A percentile compares a stretch with the other conserved stretches of the same genome.
These are phyloP conservation scores for Cladosporium sp. DNA, from an alignment of 2,329 filamentous ascomycete genomes.

Conservation along the genomic window DNA sequence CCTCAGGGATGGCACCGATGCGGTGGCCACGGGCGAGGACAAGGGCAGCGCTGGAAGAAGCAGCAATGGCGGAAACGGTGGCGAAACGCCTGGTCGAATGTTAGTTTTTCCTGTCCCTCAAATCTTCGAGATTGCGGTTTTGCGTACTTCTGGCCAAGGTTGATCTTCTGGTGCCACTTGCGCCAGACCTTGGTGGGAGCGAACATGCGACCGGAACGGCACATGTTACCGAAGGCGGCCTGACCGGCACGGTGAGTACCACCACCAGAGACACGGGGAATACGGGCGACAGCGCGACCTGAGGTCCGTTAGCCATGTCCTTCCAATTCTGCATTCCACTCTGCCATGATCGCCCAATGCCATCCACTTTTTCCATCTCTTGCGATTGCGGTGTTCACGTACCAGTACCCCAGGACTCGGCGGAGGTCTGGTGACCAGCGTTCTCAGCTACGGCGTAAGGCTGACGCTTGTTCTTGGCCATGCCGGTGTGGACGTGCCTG, in stretches of 20 bases:
- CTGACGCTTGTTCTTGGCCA: slow-evolving; percentile 99
- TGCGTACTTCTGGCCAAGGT: slow-evolving; percentile 83
- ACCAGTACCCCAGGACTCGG: slow-evolving; percentile 99
- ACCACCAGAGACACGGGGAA: slow-evolving; percentile 99
- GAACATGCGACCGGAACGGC: slow-evolving; percentile 99
- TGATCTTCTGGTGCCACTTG: slow-evolving; percentile 99
- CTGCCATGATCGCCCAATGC: slow-evolving; percentile 11
- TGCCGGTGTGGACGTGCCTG: slow-evolving; percentile 86
- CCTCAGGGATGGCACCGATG: slow-evolving; percentile 88
- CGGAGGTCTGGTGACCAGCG: slow-evolving; percentile 99
- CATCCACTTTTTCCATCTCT: slow-evolving; percentile 18
- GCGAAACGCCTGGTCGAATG: slow-evolving; percentile 68
- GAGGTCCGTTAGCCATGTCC: slow-evolving; percentile 27
- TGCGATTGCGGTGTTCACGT: slow-evolving; percentile 31
- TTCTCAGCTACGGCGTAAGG: slow-evolving; percentile 99
- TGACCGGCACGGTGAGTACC: slow-evolving; percentile 99
- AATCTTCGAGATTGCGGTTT: slow-evolving; percentile 41
- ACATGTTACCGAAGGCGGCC: slow-evolving; percentile 99
- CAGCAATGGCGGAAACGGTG: slow-evolving; percentile 94
- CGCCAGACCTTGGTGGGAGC: slow-evolving; percentile 99
- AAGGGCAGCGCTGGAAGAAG: slow-evolving; percentile 91
- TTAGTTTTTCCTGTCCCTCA: slow-evolving; percentile 30
- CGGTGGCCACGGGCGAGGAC: slow-evolving; percentile 97
- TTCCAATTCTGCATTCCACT: slow-evolving; percentile 22
- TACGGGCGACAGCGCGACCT: slow-evolving; percentile 99